phyloP scores from a whole-genome alignment of 179 eudicot species.

The Spinacia oleracea region DNA sequence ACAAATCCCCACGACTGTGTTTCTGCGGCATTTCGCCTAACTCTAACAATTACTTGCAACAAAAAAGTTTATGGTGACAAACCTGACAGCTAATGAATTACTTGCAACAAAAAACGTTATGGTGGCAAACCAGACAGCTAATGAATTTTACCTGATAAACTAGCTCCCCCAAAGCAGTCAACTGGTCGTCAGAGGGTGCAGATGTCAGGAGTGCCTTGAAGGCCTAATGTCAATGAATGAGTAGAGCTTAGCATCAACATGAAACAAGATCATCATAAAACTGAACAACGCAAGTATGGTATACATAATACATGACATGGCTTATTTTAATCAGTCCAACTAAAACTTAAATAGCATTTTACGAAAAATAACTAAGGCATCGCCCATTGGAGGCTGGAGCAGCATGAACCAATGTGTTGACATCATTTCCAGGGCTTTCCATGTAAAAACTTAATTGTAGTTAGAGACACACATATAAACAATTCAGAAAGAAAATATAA shows the following conservation, averaged over 20 bases:
- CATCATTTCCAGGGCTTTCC: neutral
- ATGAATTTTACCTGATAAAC: slow-evolving; percentile 76
- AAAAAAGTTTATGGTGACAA: neutral
- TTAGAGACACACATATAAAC: neutral
- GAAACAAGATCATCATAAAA: slow-evolving; percentile 10
- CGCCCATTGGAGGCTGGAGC: neutral
- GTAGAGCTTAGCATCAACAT: slow-evolving; percentile 16
- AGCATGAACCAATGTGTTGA: neutral
- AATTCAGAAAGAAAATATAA: neutral
- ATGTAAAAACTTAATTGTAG: neutral
- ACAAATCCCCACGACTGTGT: too few relatives aligned
- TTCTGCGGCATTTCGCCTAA: neutral
- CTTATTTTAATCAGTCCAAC: neutral
- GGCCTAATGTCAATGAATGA: slow-evolving; percentile 51
- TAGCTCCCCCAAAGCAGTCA: slow-evolving; percentile 78
- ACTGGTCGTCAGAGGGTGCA: slow-evolving; percentile 81
- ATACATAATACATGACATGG: neutral
- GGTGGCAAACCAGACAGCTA: neutral
- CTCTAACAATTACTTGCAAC: neutral
- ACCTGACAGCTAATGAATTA: neutral
- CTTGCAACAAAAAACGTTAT: neutral
- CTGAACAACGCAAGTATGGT: neutral
- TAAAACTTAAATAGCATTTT: neutral
- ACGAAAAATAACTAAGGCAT: neutral
- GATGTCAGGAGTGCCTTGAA: slow-evolving; percentile 94